Conservation (phyloP, 2,329 filamentous ascomycete species). For the Apiospora marii region DNA sequence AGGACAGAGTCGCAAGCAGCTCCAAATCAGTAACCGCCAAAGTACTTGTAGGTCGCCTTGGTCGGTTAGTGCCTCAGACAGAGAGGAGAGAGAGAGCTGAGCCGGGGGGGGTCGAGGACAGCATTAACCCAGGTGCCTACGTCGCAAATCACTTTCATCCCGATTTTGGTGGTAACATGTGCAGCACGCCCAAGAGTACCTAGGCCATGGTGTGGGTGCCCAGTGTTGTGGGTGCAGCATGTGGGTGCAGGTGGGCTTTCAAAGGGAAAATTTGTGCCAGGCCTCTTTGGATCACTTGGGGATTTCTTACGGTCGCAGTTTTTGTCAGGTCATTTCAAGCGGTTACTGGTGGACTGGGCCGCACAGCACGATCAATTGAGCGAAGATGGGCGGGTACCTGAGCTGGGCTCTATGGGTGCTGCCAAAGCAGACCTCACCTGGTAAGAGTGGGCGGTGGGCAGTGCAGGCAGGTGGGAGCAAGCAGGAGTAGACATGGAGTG, state of each 20-base stretch:
- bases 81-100: neutral
- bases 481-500: neutral
- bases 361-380: slow-evolving; percentile 1
- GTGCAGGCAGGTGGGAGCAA: slow-evolving; percentile 1
- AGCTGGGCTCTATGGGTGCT: neutral
- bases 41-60: neutral
- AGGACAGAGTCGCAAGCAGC: slow-evolving; percentile 15
- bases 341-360: neutral
- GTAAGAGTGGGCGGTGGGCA: slow-evolving; percentile 7
- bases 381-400: neutral
- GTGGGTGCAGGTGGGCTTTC: slow-evolving; percentile 19
- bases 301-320: slow-evolving; percentile 4
- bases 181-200: neutral
- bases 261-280: slow-evolving; percentile 12
- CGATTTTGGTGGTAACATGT: slow-evolving; percentile 5
- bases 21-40: slow-evolving; percentile 3
- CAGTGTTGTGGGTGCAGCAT: slow-evolving; percentile 20
- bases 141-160: slow-evolving; percentile 20
- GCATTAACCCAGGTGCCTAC: slow-evolving; percentile 15
- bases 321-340: neutral
- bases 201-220: slow-evolving; percentile 12
- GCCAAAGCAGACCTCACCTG: neutral
- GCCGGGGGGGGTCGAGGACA: neutral
- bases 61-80: neutral
- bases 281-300: slow-evolving; percentile 7